Conservation (phyloP, 352 stramenopile species). For the Phytophthora aleatoria region DNA sequence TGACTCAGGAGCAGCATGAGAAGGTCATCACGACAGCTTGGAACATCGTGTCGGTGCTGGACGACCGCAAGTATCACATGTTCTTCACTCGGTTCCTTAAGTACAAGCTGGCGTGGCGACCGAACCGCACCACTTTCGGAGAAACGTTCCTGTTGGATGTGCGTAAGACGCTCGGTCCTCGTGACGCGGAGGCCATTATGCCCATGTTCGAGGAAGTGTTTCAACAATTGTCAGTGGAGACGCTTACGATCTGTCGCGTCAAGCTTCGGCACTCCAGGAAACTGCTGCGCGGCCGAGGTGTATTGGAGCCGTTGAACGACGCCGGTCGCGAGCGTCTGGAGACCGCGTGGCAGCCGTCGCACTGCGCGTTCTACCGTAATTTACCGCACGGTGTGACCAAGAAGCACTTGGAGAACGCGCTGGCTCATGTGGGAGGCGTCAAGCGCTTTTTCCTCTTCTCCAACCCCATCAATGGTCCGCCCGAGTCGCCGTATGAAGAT, state of each 20-base stretch:
- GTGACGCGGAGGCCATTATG: conserved; percentile 71
- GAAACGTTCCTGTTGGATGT: conserved; percentile 83
- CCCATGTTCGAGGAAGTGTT: conserved; percentile 79
- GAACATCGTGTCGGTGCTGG: conserved; percentile 86
- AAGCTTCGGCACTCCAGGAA: conserved; percentile 77
- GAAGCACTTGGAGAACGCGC: conserved; percentile 66
- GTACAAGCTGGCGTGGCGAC: conserved; percentile 87
- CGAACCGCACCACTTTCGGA: conserved; percentile 76
- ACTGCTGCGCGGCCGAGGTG: conserved; percentile 57
- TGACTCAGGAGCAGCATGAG: conserved; percentile 67
- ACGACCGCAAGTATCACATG: conserved; percentile 87
- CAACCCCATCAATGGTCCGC: conserved; percentile 58
- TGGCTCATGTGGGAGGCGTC: conserved; percentile 69
- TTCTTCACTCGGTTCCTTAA: conserved; percentile 89
- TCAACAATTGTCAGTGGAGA: conserved; percentile 83
- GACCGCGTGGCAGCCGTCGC: conserved; percentile 52
- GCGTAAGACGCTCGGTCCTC: conserved; percentile 62
- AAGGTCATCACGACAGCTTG: conserved; percentile 83
- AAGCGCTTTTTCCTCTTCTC: conserved; percentile 78
- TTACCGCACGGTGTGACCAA: conserved; percentile 67
- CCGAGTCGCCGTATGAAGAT: conserved; percentile 43
- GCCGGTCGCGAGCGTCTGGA: conserved; percentile 43
- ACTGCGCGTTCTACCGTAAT: conserved; percentile 83
- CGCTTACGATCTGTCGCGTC: conserved; percentile 84
- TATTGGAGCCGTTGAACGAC: conserved; percentile 51